These are phyloP conservation scores for Zasmidium angulare DNA, from an alignment of 2,329 filamentous ascomycete species.

Conservation along the genomic window DNA sequence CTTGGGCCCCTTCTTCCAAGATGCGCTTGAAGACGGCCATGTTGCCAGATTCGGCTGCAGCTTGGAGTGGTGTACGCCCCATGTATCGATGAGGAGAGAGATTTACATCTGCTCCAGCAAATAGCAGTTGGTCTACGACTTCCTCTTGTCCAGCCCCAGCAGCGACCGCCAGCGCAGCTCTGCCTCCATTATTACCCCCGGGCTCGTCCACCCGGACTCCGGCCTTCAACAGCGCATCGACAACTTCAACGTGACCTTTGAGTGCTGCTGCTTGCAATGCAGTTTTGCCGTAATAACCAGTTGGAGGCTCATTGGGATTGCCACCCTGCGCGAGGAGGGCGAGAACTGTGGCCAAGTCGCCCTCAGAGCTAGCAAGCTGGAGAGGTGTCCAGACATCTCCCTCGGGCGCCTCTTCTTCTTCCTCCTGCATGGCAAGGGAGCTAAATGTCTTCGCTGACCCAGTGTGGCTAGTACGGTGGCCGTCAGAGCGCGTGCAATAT, in stretches of 20 bases:
- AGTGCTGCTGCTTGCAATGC: constrained; percentile 24
- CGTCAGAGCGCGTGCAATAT: neutral
- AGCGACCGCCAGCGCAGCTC: constrained; percentile 20
- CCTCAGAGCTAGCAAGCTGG: constrained; percentile 18
- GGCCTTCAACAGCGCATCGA: constrained; percentile 17
- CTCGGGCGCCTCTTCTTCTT: constrained; percentile 10
- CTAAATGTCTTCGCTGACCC: too few species aligned
- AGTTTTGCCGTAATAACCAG: constrained; percentile 27
- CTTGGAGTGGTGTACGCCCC: constrained; percentile 25
- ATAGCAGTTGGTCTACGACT: constrained; percentile 17
- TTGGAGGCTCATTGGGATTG: constrained; percentile 20
- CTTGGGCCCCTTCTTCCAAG: constrained; percentile 14
- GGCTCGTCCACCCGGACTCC: constrained; percentile 21
- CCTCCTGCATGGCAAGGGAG: neutral
- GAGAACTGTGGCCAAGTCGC: constrained; percentile 11
- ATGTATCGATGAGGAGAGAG: constrained; percentile 17
- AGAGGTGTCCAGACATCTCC: constrained; percentile 20
- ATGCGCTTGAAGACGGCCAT: constrained; percentile 15
- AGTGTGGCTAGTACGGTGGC: neutral
- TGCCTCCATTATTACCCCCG: constrained; percentile 21
- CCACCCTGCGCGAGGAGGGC: constrained; percentile 10
- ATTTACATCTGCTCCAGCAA: constrained; percentile 21
- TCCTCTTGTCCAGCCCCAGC: constrained; percentile 18
- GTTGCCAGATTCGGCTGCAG: constrained; percentile 21
- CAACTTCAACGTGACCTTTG: constrained; percentile 18